Base-by-base conservation (phyloP, 2,329 filamentous ascomycete genomes). In the Fusarium sp. region DNA sequence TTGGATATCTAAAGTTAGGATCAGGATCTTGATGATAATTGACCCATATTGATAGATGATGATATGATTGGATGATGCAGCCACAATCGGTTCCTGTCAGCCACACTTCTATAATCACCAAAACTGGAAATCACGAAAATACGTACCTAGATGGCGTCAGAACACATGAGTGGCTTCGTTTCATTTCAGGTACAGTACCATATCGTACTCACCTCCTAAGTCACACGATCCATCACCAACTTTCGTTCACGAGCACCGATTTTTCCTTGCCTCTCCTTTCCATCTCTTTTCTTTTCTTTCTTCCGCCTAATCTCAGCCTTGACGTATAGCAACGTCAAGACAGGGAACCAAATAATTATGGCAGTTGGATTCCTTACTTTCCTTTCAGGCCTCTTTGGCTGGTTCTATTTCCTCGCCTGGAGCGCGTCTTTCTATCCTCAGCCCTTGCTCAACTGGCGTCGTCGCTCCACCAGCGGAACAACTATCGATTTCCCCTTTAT, bases 371-470 rank as follows among this genome's bases (percentile, higher is more conserved):
- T 88, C 68, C 83, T 89, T 61, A 71, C 77, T 29, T 72, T 84
- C 59, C 55, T 88, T 20, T 89, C 86, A 50, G 85, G 83, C 75
- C 76, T 91, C 31, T 88, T 92, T 72, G 92, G 92, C 79, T 94
- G 92, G 91, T 81, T 91, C 76, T 94, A 94, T 80, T 91, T 88
- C 68, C 69, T 90, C 48, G 89, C 87, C 79, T 96, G 95, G 95
- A 95, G 92, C 15, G 82, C 91, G 18, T 97, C 93, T 18, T 98
- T 98, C 82, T 98, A 98, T 79, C 94, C 95, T 3, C 96, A 98
- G 78, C 89, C 92, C 9, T 81, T 97, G 64, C 86, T 93, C 67
- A 98, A 98, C 84, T 91, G 86, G 78, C 84, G 84, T 29, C 91
- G 93, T 55, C 88, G 88, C 59, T 92, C 93, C 11, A 98, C 94